Evolutionary conservation across 2,329 filamentous ascomycete genomes (phyloP), one percentile per base, ranked within the genome.

Genomic region (Paecilomyces variotii): DNA sequence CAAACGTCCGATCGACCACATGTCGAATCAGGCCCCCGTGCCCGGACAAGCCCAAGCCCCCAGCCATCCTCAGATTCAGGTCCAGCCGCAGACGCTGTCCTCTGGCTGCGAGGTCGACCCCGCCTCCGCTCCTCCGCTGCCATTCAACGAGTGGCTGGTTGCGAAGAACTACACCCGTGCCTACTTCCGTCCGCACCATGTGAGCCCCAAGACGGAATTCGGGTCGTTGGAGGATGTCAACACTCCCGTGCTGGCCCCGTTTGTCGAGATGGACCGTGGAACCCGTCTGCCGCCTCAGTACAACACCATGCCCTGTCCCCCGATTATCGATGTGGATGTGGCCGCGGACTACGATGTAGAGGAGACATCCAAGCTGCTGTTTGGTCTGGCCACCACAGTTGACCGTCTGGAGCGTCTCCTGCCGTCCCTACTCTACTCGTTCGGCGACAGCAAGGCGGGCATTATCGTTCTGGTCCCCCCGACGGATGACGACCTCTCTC

Each of bases 101-200:
- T 54, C 64, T 53, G 62, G 70, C 53, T 76, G 74, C 60, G 71
- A 73, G 34, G 65, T 68, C 19, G 70, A 75, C 51, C 69, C 71
- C 10, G 67, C 67, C 53, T 59, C 70, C 30, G 64, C 69, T 53
- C 70, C 73, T 27, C 71, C 72, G 11, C 58, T 76, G 34, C 67
- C 73, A 6, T 72, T 76, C 64, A 63, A 66, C 52, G 74, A 76
- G 65, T 77, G 74, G 74, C 70, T 77, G 45, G 65, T 67, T 19
- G 73, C 72, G 67, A 77, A 77, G 69, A 76, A 76, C 64, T 76
- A 75, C 62, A 77, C 74, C 32, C 74, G 74, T 55, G 67, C 70
- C 60, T 76, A 76, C 63, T 68, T 77, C 63, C 74, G 74, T 52
- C 72, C 74, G 60, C 72, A 68, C 57, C 65, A 69, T 56, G 68